A percentile compares a stretch with the other conserved stretches of the same genome.
phyloP scores from a whole-genome alignment of 192 early-diverging fungal genomes.

The Backusella australiensis region DNA sequence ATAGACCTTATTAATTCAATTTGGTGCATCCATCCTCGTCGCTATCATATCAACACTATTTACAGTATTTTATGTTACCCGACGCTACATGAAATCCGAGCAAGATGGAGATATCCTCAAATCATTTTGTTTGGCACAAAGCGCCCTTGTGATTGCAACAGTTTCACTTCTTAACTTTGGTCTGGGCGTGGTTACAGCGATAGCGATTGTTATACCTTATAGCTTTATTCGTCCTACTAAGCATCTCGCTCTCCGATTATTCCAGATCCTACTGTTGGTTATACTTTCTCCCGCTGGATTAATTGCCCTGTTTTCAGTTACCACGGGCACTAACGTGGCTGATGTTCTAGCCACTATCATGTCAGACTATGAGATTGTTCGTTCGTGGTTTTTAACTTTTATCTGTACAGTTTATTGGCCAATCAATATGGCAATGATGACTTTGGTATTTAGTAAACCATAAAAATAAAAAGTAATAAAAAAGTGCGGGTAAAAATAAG shows the following conservation, averaged over 20 bases:
- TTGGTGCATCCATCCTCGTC: constrained; percentile 24
- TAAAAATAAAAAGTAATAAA: neutral
- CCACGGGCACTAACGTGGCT: constrained; percentile 37
- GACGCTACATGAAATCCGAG: constrained; percentile 28
- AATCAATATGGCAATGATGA: constrained; percentile 43
- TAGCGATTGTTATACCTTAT: constrained; percentile 59
- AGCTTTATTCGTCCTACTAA: constrained; percentile 49
- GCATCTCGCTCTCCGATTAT: constrained; percentile 15
- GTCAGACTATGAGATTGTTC: constrained; percentile 61
- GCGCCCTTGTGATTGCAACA: constrained; percentile 60
- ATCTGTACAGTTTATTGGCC: constrained; percentile 76
- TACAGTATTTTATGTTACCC: constrained; percentile 30
- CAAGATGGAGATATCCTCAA: constrained; percentile 60
- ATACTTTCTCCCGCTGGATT: constrained; percentile 56
- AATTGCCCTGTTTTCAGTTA: constrained; percentile 35
- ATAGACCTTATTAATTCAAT: constrained; percentile 9
- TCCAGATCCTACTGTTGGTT: constrained; percentile 48
- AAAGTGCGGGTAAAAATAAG: neutral
- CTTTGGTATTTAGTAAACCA: constrained; percentile 24
- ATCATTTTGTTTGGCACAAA: constrained; percentile 48
- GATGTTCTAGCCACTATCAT: constrained; percentile 51
- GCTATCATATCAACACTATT: constrained; percentile 23
- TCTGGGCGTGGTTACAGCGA: constrained; percentile 57
- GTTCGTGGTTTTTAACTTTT: constrained; percentile 60
- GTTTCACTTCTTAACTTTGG: constrained; percentile 75